These are phyloP conservation scores for Tulasnella calospora DNA, from an alignment of 768 basidiomycete genomes.

Conservation along the genomic window DNA sequence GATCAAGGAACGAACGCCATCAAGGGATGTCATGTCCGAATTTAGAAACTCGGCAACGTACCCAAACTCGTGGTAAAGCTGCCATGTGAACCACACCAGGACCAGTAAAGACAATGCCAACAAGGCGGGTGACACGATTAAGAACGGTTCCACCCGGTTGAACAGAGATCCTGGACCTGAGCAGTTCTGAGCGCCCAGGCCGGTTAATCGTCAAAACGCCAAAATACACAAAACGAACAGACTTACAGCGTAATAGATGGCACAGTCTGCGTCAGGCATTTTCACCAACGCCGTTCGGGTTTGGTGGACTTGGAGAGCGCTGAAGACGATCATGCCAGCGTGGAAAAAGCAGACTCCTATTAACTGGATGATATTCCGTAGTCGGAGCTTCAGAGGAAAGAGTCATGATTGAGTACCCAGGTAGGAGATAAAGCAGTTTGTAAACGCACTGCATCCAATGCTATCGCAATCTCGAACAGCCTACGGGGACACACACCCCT, in stretches of 20 bases:
- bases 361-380: constrained; percentile 75
- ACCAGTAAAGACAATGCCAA: constrained; percentile 62
- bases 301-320: constrained; percentile 72
- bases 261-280: constrained; percentile 23
- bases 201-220: background rate
- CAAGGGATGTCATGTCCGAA: background rate
- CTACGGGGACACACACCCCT: constrained; percentile 40
- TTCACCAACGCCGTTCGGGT: constrained; percentile 58
- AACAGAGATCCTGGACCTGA: constrained; percentile 54
- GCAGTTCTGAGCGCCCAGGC: constrained; percentile 40
- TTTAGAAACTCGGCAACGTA: constrained; percentile 37
- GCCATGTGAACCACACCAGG: constrained; percentile 62
- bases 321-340: constrained; percentile 62
- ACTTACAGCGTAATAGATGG: constrained; percentile 36
- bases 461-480: constrained; percentile 73
- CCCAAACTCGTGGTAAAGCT: constrained; percentile 81
- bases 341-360: constrained; percentile 54
- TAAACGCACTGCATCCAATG: constrained; percentile 57
- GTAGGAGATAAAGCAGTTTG: background rate
- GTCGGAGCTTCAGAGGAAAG: constrained; percentile 40
- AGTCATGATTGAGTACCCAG: background rate
- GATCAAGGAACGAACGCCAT: constrained; percentile 22
- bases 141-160: constrained; percentile 55
- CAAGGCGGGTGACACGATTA: constrained; percentile 67
- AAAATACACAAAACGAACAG: background rate